Base-by-base conservation (phyloP, 2,329 filamentous ascomycete species). In the Exophiala bonariae region DNA sequence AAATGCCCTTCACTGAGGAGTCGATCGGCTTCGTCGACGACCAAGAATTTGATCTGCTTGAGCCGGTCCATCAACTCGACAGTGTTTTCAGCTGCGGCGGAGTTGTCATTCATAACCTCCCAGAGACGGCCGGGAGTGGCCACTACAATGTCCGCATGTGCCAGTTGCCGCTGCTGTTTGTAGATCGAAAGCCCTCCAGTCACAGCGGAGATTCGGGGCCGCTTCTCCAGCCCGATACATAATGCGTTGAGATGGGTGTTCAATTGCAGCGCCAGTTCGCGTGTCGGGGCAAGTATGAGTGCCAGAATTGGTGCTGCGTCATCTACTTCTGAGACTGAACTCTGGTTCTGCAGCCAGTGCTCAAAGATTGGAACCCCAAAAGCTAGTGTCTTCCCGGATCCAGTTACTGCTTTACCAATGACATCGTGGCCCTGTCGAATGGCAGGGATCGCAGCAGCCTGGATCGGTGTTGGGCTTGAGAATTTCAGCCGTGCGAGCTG, bases 341-440 rank as follows among this genome's bases (percentile, higher is more conserved):
- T 11, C 23, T 26, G 6, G 23, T 6, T 26, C 11, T 26, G 23
- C 5, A 99, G 70, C 76, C 86, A 96, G 45, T 80, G 78, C 66
- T 99, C 91, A 8, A 97, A 75, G 46, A 99, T 93, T 0, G 93
- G 93, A 53, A 99, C 90, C 1, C 86, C 89, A 66, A 96, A 99
- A 0, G 93, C 92, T 35, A 99, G 74, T 0, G 93, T 99, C 71
- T 99, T 99, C 59, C 93, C 93, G 11, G 93, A 97, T 56, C 93
- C 93, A 0, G 93, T 99, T 9, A 92, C 86, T 2, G 93, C 93
- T 71, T 99, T 99, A 33, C 93, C 93, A 55, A 99, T 87, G 13
- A 97, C 86, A 67, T 99, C 92, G 63, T 88, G 87, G 0, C 92
- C 92, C 4, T 82, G 80, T 16, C 92, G 65, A 36, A 96, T 87